phyloP scores from a whole-genome alignment of 176 grass and related monocot genomes.

The Ensete glaucum region DNA sequence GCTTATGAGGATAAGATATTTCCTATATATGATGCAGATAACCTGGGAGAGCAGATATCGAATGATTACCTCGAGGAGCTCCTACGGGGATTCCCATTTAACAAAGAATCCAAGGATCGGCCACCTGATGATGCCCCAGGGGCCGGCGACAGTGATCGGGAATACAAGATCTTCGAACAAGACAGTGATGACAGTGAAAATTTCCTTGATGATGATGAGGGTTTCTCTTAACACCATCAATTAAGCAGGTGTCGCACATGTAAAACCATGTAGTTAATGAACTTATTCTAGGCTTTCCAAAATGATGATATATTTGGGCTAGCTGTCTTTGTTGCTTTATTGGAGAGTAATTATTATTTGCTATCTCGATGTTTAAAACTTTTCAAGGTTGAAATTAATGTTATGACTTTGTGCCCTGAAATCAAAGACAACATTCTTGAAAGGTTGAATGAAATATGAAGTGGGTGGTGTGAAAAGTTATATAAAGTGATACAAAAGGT shows the following conservation, averaged over 20 bases:
- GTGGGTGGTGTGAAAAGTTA: too few species aligned
- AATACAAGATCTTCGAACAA: conserved; percentile 81
- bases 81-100: conserved; percentile 49
- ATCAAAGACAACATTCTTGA: too few species aligned
- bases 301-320: too few species aligned
- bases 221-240: background rate
- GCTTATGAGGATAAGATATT: conserved; percentile 12
- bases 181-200: conserved; percentile 49
- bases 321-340: too few species aligned
- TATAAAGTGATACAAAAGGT: too few species aligned
- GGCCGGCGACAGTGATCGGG: conserved; percentile 45
- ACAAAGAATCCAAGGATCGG: conserved; percentile 27
- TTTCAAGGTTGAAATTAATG: too few species aligned
- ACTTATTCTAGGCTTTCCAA: background rate
- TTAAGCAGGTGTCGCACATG: background rate
- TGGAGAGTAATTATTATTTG: too few species aligned
- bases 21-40: conserved; percentile 34
- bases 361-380: too few species aligned
- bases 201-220: conserved; percentile 12
- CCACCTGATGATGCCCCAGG: conserved; percentile 9
- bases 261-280: background rate
- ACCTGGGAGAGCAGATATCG: conserved; percentile 37
- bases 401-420: too few species aligned
- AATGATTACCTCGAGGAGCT: conserved; percentile 70
- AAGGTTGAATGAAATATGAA: too few species aligned